Evolutionary conservation across 768 basidiomycete genomes (phyloP).

Genomic region (Mycena maculata): DNA sequence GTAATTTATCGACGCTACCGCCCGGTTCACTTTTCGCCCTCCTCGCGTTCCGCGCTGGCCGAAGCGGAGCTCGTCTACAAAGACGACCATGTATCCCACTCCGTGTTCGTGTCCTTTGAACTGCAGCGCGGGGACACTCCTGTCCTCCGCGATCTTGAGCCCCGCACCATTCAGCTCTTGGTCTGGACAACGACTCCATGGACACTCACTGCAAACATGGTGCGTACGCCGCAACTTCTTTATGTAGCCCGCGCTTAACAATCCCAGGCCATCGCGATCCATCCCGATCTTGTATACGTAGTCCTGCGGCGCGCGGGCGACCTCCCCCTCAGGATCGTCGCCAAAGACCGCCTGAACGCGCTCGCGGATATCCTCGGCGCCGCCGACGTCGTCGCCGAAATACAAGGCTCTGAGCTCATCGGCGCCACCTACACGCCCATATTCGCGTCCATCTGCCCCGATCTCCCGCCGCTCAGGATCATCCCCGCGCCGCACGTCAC

Average conservation of each 20-base stretch:
- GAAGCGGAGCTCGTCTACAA: conserved; percentile 94
- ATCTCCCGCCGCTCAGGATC: conserved; percentile 47
- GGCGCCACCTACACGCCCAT: conserved; percentile 69
- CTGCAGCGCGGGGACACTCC: conserved; percentile 47
- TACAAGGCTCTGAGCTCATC: conserved; percentile 67
- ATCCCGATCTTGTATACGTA: conserved; percentile 77
- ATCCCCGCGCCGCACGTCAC: conserved; percentile 84
- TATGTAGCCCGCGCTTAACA: conserved; percentile 17
- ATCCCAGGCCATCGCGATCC: conserved; percentile 86
- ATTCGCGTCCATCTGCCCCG: conserved; percentile 57
- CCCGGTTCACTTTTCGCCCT: conserved; percentile 95
- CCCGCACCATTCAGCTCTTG: conserved; percentile 62
- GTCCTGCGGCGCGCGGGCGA: conserved; percentile 51
- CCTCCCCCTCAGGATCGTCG: conserved; percentile 56
- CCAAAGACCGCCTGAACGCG: conserved; percentile 60
- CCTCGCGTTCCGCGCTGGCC: conserved; percentile 92
- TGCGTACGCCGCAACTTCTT: conserved; percentile 47
- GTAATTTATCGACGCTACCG: conserved; percentile 87
- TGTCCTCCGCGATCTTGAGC: conserved; percentile 46
- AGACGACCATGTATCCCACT: conserved; percentile 88
- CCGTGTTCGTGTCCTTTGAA: conserved; percentile 86
- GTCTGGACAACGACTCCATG: conserved; percentile 99
- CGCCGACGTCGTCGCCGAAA: conserved; percentile 48
- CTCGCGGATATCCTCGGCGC: conserved; percentile 51
- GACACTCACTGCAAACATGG: conserved; percentile 97